Percentiles rank a stretch among this genome's conserved stretches.
phyloP scores from a whole-genome alignment of 1,284 basidiomycete genomes.

The Marasmius tenuissimus region DNA sequence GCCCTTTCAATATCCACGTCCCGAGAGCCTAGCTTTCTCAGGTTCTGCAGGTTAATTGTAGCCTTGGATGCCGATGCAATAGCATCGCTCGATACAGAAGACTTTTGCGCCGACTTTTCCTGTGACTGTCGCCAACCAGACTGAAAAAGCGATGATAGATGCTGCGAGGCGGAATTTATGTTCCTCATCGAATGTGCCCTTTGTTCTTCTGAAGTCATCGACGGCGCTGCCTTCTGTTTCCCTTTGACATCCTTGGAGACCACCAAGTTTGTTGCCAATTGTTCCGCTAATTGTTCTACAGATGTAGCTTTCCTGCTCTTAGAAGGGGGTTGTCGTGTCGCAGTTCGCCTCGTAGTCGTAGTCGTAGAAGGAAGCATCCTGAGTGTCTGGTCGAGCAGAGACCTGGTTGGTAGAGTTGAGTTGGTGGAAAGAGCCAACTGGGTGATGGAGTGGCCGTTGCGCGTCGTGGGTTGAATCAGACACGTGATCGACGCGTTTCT shows the following conservation, averaged over 20 bases:
- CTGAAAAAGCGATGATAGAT: conserved; percentile 49
- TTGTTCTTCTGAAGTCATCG: conserved; percentile 23
- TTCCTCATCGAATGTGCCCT: conserved; percentile 50
- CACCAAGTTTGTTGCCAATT: conserved; percentile 30
- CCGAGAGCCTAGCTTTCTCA: conserved; percentile 45
- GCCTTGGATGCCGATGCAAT: conserved; percentile 33
- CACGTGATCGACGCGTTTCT: no score
- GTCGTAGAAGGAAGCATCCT: no score
- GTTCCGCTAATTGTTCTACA: conserved; percentile 27
- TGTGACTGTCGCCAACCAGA: conserved; percentile 55
- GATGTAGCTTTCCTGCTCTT: not conserved
- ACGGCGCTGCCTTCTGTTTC: conserved; percentile 26
- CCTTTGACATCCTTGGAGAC: conserved; percentile 28
- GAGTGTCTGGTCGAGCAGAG: no score
- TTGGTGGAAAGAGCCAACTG: no score
- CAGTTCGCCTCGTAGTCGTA: no score
- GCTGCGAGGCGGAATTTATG: conserved; percentile 62
- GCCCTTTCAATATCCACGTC: conserved; percentile 73
- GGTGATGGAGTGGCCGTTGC: no score
- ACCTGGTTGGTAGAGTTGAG: no score
- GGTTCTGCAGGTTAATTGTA: conserved; percentile 38
- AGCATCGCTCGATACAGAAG: conserved; percentile 26
- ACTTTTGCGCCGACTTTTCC: conserved; percentile 21
- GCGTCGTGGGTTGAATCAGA: no score
- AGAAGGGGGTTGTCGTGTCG: no score